phyloP scores from a whole-genome alignment of 805 yeast genomes.

The Teunomyces pallodes region DNA sequence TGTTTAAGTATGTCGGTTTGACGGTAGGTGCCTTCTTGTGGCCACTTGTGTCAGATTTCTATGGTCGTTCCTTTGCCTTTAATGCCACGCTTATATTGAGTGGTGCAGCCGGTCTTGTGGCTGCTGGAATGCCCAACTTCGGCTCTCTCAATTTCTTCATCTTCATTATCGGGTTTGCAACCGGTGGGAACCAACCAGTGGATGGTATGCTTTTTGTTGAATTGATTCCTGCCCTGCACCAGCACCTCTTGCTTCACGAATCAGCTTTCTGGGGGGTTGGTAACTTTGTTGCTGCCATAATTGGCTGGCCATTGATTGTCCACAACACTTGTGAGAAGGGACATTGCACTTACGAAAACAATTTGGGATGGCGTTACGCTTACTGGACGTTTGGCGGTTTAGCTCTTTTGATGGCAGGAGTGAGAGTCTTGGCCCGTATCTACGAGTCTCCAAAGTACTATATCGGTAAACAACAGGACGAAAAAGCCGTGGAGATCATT shows the following conservation, averaged over 20 bases:
- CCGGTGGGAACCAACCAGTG: conserved; percentile 4
- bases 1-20: conserved; percentile 2
- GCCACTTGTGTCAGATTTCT: conserved; percentile 2
- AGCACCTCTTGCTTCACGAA: conserved; percentile 2
- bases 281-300: conserved; percentile 2
- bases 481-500: background rate
- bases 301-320: conserved; percentile 4
- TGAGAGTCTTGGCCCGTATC: conserved; percentile 1
- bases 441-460: conserved; percentile 4
- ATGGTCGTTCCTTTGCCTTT: conserved; percentile 3
- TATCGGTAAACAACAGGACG: background rate
- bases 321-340: conserved; percentile 1
- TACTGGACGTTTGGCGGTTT: conserved; percentile 5
- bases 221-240: conserved; percentile 4
- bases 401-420: background rate
- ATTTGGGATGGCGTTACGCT: conserved; percentile 4
- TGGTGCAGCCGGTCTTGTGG: conserved; percentile 3
- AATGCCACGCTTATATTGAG: conserved; percentile 3
- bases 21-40: background rate
- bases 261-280: conserved; percentile 3
- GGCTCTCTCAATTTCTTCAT: background rate
- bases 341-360: conserved; percentile 2
- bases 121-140: conserved; percentile 3
- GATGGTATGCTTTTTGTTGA: conserved; percentile 4
- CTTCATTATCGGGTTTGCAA: conserved; percentile 2